Conservation (phyloP, 805 yeast genomes). For the Wickerhamiella siamensis region DNA sequence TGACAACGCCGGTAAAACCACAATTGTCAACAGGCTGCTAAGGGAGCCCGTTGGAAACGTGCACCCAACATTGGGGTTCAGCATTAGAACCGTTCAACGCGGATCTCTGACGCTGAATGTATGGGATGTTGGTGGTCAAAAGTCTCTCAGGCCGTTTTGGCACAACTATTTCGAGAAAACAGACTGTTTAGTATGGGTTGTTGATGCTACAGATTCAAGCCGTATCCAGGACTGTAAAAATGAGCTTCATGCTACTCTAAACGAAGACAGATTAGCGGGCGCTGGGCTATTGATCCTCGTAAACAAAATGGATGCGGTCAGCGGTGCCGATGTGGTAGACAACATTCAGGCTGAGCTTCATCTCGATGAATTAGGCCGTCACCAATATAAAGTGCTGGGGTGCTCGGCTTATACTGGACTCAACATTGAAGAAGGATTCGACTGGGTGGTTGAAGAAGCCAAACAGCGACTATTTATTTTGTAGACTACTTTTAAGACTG, state of each 20-base stretch:
- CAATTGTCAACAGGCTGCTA: constrained; percentile 51
- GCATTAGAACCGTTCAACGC: constrained; percentile 43
- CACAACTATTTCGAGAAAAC: constrained; percentile 78
- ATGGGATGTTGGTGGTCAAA: constrained; percentile 87
- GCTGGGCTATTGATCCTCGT: constrained; percentile 51
- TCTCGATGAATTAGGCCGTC: constrained; percentile 26
- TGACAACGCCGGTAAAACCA: constrained; percentile 86
- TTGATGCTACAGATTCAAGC: constrained; percentile 49
- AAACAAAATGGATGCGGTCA: constrained; percentile 57
- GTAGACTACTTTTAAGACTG: not conserved
- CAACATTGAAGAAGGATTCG: constrained; percentile 29
- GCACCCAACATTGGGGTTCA: constrained; percentile 85
- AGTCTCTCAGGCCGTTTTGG: constrained; percentile 77
- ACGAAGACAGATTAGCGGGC: constrained; percentile 58
- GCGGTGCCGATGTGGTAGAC: constrained; percentile 15
- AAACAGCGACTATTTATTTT: not conserved
- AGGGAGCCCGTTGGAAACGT: constrained; percentile 38
- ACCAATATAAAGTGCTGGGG: constrained; percentile 30
- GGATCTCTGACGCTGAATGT: constrained; percentile 24
- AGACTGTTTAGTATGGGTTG: constrained; percentile 73
- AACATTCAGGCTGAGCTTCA: constrained; percentile 18
- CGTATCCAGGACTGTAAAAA: constrained; percentile 48
- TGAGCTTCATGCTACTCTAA: constrained; percentile 49
- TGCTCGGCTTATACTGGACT: constrained; percentile 38
- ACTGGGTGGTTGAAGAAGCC: constrained; percentile 15